Evolutionary conservation across 129 eudicot genomes (phyloP).

Genomic region (Heracleum sosnowskyi): DNA sequence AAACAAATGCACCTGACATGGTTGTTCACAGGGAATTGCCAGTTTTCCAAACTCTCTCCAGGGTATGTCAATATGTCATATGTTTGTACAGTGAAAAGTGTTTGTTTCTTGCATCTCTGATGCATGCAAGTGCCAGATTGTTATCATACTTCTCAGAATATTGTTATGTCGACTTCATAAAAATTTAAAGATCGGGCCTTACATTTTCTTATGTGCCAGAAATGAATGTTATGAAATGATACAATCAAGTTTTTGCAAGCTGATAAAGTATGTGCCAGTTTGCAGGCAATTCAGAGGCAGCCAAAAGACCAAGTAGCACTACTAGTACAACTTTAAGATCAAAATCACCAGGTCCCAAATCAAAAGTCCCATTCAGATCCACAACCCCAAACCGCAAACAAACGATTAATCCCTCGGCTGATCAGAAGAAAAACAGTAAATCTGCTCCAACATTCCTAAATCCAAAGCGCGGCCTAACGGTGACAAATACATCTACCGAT

Average conservation of each 20-base stretch:
- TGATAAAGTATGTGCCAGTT: constrained; percentile 31
- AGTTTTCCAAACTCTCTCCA: constrained; percentile 58
- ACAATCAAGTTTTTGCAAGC: background rate
- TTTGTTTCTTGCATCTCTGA: background rate
- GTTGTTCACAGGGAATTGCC: constrained; percentile 65
- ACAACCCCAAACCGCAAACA: constrained; percentile 45
- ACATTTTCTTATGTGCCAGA: background rate
- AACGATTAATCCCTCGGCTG: constrained; percentile 17
- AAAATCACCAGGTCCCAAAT: constrained; percentile 36
- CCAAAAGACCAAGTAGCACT: constrained; percentile 14
- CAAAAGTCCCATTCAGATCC: constrained; percentile 38
- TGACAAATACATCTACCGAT: background rate
- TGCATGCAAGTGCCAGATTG: background rate
- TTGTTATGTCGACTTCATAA: background rate
- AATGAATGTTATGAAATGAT: background rate
- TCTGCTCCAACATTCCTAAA: constrained; percentile 30
- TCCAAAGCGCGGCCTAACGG: constrained; percentile 21
- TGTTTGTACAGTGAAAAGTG: background rate
- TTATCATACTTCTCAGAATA: background rate
- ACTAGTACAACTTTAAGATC: constrained; percentile 16
- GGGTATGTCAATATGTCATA: constrained; percentile 26
- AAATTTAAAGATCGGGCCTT: background rate
- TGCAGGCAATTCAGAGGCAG: constrained; percentile 47
- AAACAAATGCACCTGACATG: constrained; percentile 41
- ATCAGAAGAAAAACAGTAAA: constrained; percentile 53